These are phyloP conservation scores for Termitomyces sp. DNA, from an alignment of 768 basidiomycete species.

Conservation along the genomic window DNA sequence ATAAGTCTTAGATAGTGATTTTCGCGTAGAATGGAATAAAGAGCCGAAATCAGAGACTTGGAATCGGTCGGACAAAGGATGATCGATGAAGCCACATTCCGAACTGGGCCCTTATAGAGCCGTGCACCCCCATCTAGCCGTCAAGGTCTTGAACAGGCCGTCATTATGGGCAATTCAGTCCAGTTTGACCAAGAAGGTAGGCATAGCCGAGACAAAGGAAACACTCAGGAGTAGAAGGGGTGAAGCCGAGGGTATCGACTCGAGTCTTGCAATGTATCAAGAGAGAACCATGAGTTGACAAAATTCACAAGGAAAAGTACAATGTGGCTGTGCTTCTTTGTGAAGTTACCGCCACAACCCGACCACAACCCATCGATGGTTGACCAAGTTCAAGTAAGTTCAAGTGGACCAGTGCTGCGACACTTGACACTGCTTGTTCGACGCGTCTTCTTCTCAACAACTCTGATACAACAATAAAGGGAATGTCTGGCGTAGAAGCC, in stretches of 20 bases:
- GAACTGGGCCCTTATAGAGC: conserved; percentile 11
- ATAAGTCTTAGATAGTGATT: conserved; percentile 12
- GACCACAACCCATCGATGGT: not conserved
- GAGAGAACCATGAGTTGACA: not conserved
- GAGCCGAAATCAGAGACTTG: conserved; percentile 16
- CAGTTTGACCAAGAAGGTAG: conserved; percentile 3
- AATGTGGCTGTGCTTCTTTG: not conserved
- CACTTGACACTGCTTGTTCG: not conserved
- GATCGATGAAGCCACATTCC: conserved; percentile 2
- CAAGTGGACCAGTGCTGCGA: not conserved
- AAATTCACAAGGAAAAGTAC: no score
- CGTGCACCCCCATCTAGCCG: conserved; percentile 7
- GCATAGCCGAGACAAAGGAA: conserved; percentile 12
- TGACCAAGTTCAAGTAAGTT: not conserved
- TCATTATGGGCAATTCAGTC: conserved; percentile 6
- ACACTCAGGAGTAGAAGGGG: not conserved
- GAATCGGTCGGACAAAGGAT: conserved; percentile 19
- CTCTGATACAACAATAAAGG: not conserved
- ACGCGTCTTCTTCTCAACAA: not conserved
- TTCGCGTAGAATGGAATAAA: conserved; percentile 12
- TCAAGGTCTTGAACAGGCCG: not conserved
- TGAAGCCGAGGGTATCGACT: not conserved
- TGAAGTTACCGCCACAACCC: not conserved
- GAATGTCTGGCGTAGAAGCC: not conserved
- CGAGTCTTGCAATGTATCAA: not conserved